Percentiles rank a stretch among this genome's conserved stretches.
Evolutionary conservation across 2,329 filamentous ascomycete species (phyloP).

Genomic region (Talaromyces sp.): DNA sequence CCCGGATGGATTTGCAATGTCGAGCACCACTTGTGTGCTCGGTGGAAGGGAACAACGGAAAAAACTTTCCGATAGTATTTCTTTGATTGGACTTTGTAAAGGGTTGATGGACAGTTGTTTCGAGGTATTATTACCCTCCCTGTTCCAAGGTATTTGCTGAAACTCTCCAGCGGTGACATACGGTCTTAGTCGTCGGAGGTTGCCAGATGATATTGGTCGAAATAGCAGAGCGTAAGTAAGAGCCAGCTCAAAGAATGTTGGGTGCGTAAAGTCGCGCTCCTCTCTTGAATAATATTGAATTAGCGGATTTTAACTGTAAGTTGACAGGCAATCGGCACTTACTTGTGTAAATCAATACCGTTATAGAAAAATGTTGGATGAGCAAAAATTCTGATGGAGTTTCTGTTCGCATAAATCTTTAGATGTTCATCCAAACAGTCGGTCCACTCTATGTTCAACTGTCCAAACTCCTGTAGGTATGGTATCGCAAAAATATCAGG

Average conservation of each 20-base stretch:
- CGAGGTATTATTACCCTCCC: too few relatives aligned
- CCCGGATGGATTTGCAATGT: background rate
- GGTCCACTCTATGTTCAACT: slow-evolving; percentile 5
- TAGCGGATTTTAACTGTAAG: background rate
- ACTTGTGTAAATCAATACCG: background rate
- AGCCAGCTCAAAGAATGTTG: slow-evolving; percentile 1
- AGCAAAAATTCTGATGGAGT: slow-evolving; percentile 4
- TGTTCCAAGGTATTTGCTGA: background rate
- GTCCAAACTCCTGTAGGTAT: slow-evolving; percentile 1
- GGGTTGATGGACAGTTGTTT: too few relatives aligned
- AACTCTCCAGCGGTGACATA: background rate
- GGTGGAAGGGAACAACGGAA: slow-evolving; percentile 2
- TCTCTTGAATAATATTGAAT: background rate
- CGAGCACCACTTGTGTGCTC: background rate
- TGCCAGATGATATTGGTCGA: background rate
- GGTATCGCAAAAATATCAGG: slow-evolving; percentile 1
- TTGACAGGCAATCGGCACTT: background rate
- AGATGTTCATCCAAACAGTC: slow-evolving; percentile 7
- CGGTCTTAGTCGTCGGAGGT: background rate
- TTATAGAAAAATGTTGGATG: background rate
- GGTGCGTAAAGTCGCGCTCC: background rate
- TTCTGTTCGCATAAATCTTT: slow-evolving; percentile 1
- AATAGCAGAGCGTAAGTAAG: slow-evolving; percentile 5
- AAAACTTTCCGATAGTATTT: slow-evolving; percentile 6
- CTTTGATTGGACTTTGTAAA: background rate